Base-by-base conservation (phyloP, 495 filamentous ascomycete genomes). In the Daldinia caldariorum region DNA sequence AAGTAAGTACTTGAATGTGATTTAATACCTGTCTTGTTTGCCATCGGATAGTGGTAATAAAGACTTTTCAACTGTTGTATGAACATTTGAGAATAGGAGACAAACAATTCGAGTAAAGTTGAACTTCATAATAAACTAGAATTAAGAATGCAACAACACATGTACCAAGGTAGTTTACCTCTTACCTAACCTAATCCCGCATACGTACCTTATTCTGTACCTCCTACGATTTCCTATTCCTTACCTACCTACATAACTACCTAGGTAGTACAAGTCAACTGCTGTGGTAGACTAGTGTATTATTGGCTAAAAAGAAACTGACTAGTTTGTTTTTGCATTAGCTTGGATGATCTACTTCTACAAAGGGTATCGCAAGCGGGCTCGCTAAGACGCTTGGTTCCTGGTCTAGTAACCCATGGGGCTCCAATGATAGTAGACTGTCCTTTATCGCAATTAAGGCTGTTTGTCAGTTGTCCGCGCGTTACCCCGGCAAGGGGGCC, bases 201-300 rank as follows among this genome's bases (percentile, higher is more conserved):
- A 45, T 45, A 45, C 20, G 34, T 35, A 35, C 34, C 34, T 3
- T 20, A 45, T 16, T 45, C 16, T 45, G 16, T 45, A 18, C 7
- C n/a, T n/a, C n/a, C n/a, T n/a, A n/a, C n/a, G 16, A 64, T 50
- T 70, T 65, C 67, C 41, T 66, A 51, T 57, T 66, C 51, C 51
- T 49, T n/a, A n/a, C n/a, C n/a, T n/a, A n/a, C n/a, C n/a, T n/a
- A n/a, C n/a, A n/a, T n/a, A n/a, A n/a, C n/a, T n/a, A n/a, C n/a
- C 37, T 58, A 41, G 32, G 31, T 37, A n/a, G n/a, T 41, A 62
- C 63, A 26, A 26, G 26, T 35, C 34, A 35, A 10, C 32, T 39
- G 60, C 6, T 16, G 22, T 14, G 20, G 31, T 29, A 51, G 32
- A 12, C 22, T 53, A n/a, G n/a, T n/a, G n/a, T n/a, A 39, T 61